phyloP scores from a whole-genome alignment of 495 filamentous ascomycete genomes.

The Podospora tetraspora region DNA sequence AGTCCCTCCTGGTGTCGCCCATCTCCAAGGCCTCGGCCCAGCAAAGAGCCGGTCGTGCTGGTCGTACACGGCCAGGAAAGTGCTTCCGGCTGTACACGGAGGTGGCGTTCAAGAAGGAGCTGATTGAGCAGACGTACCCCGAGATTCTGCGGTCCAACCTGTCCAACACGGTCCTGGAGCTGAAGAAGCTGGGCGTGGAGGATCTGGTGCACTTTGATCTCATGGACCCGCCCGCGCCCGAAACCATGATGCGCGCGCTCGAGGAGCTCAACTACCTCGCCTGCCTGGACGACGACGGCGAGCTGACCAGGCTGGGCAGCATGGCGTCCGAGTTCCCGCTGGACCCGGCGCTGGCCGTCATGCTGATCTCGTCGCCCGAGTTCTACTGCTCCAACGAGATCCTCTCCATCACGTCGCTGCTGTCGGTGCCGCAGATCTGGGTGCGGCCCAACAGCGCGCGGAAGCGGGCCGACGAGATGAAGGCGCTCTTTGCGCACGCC shows the following conservation, averaged over 20 bases:
- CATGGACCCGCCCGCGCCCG: slow-evolving; percentile 97
- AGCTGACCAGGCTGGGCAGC: slow-evolving; percentile 77
- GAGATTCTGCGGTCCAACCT: slow-evolving; percentile 94
- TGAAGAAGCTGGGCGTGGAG: slow-evolving; percentile 95
- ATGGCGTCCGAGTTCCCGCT: slow-evolving; percentile 94
- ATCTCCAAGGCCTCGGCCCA: slow-evolving; percentile 99
- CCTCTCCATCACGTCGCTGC: slow-evolving; percentile 85
- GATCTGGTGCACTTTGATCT: slow-evolving; percentile 97
- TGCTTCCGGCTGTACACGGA: slow-evolving; percentile 98
- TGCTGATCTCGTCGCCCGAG: slow-evolving; percentile 95
- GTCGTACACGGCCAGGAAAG: slow-evolving; percentile 95
- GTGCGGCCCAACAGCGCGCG: slow-evolving; percentile 76
- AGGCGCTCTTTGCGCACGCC: slow-evolving; percentile 81
- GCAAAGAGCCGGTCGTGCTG: slow-evolving; percentile 95
- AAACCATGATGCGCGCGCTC: slow-evolving; percentile 96
- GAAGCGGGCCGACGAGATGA: slow-evolving; percentile 97
- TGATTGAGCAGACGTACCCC: slow-evolving; percentile 94
- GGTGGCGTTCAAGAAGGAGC: slow-evolving; percentile 92
- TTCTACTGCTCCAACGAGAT: slow-evolving; percentile 99
- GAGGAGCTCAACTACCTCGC: slow-evolving; percentile 97
- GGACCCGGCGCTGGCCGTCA: slow-evolving; percentile 91
- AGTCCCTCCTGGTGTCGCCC: slow-evolving; percentile 90
- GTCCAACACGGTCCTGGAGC: slow-evolving; percentile 85
- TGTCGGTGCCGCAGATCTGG: slow-evolving; percentile 94
- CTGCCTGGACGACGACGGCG: slow-evolving; percentile 93